phyloP scores from a whole-genome alignment of 768 basidiomycete species.

The Mycena pura region DNA sequence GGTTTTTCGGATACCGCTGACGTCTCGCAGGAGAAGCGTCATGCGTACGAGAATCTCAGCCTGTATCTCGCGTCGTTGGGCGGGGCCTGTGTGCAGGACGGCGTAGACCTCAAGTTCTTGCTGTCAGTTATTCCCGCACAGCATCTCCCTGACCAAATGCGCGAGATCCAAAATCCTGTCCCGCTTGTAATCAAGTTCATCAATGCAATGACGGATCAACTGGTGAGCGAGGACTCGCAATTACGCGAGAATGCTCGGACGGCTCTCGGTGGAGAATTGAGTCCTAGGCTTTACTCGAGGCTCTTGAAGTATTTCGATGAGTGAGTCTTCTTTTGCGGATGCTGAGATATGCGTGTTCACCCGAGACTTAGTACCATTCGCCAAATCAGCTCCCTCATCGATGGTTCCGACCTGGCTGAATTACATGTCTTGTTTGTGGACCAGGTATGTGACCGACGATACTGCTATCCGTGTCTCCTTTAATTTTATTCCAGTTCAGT shows the following conservation, averaged over 20 bases:
- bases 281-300: constrained; percentile 68
- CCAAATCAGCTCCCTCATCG: constrained; percentile 52
- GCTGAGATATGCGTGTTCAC: background rate
- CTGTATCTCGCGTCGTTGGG: constrained; percentile 80
- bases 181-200: constrained; percentile 72
- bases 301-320: constrained; percentile 76
- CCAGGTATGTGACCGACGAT: constrained; percentile 54
- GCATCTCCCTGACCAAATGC: constrained; percentile 74
- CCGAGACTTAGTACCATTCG: constrained; percentile 52
- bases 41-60: constrained; percentile 87
- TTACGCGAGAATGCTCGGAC: constrained; percentile 84
- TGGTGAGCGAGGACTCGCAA: constrained; percentile 66
- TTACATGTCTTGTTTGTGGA: constrained; percentile 67
- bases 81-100: constrained; percentile 65
- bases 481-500: constrained; percentile 59
- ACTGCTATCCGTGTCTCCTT: background rate
- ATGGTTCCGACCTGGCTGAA: constrained; percentile 50
- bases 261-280: constrained; percentile 81
- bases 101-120: constrained; percentile 56
- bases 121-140: constrained; percentile 59
- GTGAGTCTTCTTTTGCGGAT: constrained; percentile 48
- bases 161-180: constrained; percentile 63
- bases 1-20: background rate
- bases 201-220: constrained; percentile 67
- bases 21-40: constrained; percentile 64